Evolutionary conservation across 768 basidiomycete genomes (phyloP).

Genomic region (Gymnopilus dilepis): DNA sequence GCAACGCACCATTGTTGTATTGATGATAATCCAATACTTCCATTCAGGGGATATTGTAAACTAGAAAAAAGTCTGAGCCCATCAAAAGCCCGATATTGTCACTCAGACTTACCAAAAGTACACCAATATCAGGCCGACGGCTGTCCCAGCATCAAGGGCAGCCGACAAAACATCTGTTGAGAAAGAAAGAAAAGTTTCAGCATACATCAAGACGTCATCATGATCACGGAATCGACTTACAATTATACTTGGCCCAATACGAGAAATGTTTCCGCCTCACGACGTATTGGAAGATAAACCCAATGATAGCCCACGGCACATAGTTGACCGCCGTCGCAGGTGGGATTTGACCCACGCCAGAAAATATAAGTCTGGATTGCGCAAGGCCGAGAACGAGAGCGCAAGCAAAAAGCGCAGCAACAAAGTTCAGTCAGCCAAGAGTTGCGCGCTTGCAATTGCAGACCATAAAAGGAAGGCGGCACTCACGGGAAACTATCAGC

Average conservation of each 20-base stretch:
- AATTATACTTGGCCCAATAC: constrained; percentile 83
- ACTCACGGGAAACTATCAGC: constrained; percentile 53
- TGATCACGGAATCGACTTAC: constrained; percentile 39
- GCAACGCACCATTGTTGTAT: constrained; percentile 43
- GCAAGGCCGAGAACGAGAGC: no score
- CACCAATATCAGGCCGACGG: constrained; percentile 66
- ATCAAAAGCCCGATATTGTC: neutral
- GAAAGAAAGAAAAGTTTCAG: neutral
- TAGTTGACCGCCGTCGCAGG: constrained; percentile 89
- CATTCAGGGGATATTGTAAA: constrained; percentile 51
- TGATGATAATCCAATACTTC: constrained; percentile 40
- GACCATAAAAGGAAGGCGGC: neutral
- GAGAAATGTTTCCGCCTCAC: constrained; percentile 68
- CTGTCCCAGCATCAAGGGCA: constrained; percentile 76
- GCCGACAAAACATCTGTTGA: constrained; percentile 71
- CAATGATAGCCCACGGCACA: constrained; percentile 75
- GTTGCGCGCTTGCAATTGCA: constrained; percentile 2
- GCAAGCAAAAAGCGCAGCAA: neutral
- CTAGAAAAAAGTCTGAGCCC: constrained; percentile 17
- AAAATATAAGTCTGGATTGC: constrained; percentile 67
- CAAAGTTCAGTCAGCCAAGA: constrained; percentile 8
- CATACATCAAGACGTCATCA: neutral
- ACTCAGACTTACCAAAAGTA: constrained; percentile 62
- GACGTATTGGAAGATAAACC: constrained; percentile 81
- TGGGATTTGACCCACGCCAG: constrained; percentile 72